These are phyloP conservation scores for Acacia crassicarpa DNA, from an alignment of 306 rosid genomes.

Conservation along the genomic window DNA sequence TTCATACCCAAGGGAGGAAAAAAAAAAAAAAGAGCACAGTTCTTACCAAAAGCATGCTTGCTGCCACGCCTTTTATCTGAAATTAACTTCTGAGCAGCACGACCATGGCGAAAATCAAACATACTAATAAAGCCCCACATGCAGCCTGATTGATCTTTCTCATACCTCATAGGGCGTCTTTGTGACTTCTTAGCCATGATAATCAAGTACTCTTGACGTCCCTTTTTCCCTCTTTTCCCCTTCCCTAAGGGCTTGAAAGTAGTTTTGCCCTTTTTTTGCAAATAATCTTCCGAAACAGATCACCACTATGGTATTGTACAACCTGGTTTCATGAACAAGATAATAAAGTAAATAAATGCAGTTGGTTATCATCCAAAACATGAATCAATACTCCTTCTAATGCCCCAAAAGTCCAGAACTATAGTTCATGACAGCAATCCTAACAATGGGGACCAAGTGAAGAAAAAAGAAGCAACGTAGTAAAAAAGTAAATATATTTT, in stretches of 20 bases:
- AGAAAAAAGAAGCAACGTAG: slow-evolving; percentile 4
- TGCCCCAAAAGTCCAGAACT: neutral
- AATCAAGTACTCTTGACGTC: slow-evolving; percentile 23
- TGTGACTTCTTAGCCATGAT: slow-evolving; percentile 80
- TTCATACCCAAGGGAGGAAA: slow-evolving; percentile 45
- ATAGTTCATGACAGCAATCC: slow-evolving; percentile 17
- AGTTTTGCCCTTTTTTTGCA: slow-evolving; percentile 28
- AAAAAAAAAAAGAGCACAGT: neutral
- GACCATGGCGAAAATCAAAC: slow-evolving; percentile 92
- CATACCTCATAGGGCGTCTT: slow-evolving; percentile 66
- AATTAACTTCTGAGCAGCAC: slow-evolving; percentile 66
- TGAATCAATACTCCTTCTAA: slow-evolving; percentile 4
- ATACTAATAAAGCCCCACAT: slow-evolving; percentile 98
- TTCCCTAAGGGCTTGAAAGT: neutral
- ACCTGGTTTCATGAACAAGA: slow-evolving; percentile 38
- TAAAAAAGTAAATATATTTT: neutral
- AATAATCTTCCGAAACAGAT: slow-evolving; percentile 25
- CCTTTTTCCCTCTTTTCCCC: slow-evolving; percentile 3
- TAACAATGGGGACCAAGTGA: slow-evolving; percentile 12
- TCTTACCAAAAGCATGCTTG: slow-evolving; percentile 70
- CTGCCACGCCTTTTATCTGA: slow-evolving; percentile 70
- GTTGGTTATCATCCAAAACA: slow-evolving; percentile 8
- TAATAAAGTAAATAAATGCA: slow-evolving; percentile 26
- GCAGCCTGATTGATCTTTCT: slow-evolving; percentile 90
- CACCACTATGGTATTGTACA: slow-evolving; percentile 30